Conservation (phyloP, 2,329 filamentous ascomycete genomes). For the Emericellopsis cladophorae region DNA sequence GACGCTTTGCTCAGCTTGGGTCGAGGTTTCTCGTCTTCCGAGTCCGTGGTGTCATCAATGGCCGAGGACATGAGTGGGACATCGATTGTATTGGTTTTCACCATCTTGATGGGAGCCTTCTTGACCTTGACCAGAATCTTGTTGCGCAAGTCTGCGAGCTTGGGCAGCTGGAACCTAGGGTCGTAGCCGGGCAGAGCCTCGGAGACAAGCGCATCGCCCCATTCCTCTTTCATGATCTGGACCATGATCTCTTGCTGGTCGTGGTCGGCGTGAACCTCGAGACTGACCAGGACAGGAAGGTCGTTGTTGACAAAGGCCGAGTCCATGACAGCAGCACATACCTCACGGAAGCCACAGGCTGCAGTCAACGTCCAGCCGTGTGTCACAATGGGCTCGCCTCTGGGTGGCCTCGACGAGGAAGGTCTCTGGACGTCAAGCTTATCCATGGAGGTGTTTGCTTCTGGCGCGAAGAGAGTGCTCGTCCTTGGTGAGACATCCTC, state of each 20-base stretch:
- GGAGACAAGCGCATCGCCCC: conserved; percentile 63
- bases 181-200: conserved; percentile 33
- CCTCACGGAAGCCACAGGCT: conserved; percentile 75
- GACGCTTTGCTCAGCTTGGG: background rate
- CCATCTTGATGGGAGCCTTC: conserved; percentile 30
- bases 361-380: conserved; percentile 77
- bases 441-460: conserved; percentile 20
- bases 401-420: conserved; percentile 14
- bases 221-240: conserved; percentile 82
- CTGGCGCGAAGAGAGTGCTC: conserved; percentile 13
- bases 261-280: conserved; percentile 76
- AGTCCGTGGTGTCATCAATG: conserved; percentile 26
- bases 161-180: conserved; percentile 46
- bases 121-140: conserved; percentile 84
- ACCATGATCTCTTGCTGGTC: conserved; percentile 90
- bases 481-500: conserved; percentile 17
- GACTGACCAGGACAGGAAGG: conserved; percentile 77
- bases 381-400: conserved; percentile 64
- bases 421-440: conserved; percentile 16
- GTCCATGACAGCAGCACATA: conserved; percentile 68
- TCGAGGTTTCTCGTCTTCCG: conserved; percentile 21
- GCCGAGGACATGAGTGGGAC: conserved; percentile 11
- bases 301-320: conserved; percentile 65
- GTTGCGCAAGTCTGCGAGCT: conserved; percentile 56
- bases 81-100: conserved; percentile 12